Evolutionary conservation across 345 rosid species (phyloP), one percentile per base, ranked within the genome.

Genomic region (Trapa incisa): DNA sequence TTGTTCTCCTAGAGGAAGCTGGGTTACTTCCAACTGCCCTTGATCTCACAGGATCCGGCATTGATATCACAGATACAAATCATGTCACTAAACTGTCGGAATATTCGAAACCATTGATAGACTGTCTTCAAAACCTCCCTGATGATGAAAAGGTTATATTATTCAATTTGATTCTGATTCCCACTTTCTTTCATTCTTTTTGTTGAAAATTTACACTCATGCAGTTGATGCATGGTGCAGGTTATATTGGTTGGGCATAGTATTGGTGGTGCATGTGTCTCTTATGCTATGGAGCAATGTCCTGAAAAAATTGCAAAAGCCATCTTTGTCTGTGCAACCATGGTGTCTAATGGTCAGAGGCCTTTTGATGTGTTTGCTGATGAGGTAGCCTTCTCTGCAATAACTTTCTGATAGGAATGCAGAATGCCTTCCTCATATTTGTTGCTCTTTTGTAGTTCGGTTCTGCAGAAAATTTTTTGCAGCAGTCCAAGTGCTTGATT

Each of bases 301-400:
- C 87, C 94, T 2, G 80, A 85, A 47, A 93, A 87, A 77, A 84
- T 93, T 64, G 82, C 91, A 0, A 93, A 90, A 79, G 90, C 94
- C 61, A 75, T 90, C 73, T 93, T 83, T 53, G 75, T 90, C n/a
- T 88, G 94, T 75, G 98, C 92, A 72, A 87, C 94, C 12, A 90
- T 90, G 98, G 91, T 90, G 65, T 78, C 92, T 38, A 75, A 87
- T 77, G 94, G 89, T 72, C 97, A 90, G 80, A 84, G 81, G 77
- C 97, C 98, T 64, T 90, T 93, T 65, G 96, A 93, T 79, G 97
- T 84, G 67, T 93, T 93, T 77, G 87, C 97, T 65, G 96, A 84
- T 81, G 96, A 93, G 97, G 98, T 90, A 71, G 41, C 45, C 68
- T 47, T 65, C 42, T 3, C 6, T 8, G 1, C 43, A 41, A 41